Evolutionary conservation across 192 early-diverging fungal genomes (phyloP).

Genomic region (Coemansia sp.): DNA sequence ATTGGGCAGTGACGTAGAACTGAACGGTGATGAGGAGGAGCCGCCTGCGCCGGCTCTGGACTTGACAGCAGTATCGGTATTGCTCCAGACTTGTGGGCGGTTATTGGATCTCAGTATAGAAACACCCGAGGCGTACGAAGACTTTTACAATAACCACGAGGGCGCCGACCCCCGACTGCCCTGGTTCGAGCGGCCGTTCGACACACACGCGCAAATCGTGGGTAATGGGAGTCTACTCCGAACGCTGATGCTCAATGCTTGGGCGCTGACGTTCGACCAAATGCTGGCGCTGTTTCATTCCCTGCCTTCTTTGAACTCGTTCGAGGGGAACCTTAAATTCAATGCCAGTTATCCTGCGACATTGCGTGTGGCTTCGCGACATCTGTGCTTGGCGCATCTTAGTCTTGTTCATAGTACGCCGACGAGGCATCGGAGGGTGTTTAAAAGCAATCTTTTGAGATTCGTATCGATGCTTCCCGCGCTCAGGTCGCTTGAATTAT

Average conservation of each 20-base stretch:
- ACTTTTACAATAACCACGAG: conserved; percentile 29
- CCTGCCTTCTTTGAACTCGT: conserved; percentile 15
- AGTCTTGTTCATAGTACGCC: conserved; percentile 22
- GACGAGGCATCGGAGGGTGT: conserved; percentile 17
- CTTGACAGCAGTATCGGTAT: neutral
- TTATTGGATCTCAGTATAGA: conserved; percentile 29
- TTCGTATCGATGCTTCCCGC: conserved; percentile 20
- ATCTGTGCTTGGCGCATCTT: conserved; percentile 13
- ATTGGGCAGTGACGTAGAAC: conserved; percentile 20
- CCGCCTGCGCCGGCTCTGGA: conserved; percentile 11
- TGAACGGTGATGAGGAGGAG: neutral
- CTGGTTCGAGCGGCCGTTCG: conserved; percentile 17
- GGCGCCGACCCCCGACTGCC: neutral
- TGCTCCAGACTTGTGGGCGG: conserved; percentile 12
- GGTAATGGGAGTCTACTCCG: neutral
- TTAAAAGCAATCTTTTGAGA: conserved; percentile 22
- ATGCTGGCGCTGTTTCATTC: conserved; percentile 2
- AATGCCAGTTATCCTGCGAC: conserved; percentile 10
- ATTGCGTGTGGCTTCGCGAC: conserved; percentile 2
- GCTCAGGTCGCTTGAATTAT: conserved; percentile 30
- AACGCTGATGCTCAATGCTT: conserved; percentile 27
- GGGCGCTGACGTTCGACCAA: conserved; percentile 47
- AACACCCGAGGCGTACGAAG: conserved; percentile 30
- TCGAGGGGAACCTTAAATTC: conserved; percentile 35
- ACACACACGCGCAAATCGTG: neutral